Evolutionary conservation across 805 yeast genomes (phyloP), one percentile per base, ranked within the genome.

Genomic region (Candida schatavii): DNA sequence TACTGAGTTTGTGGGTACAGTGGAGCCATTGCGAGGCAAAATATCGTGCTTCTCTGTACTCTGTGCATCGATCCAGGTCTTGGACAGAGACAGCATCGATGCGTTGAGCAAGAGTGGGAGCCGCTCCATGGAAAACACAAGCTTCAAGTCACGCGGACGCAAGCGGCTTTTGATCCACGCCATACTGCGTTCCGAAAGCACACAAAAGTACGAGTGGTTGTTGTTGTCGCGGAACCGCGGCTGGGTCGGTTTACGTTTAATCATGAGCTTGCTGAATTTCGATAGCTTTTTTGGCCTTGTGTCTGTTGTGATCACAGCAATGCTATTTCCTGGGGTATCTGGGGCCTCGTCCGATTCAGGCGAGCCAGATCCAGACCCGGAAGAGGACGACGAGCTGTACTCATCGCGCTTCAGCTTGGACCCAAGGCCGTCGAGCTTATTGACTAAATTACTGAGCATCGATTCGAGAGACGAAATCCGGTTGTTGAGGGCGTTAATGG

Each of bases 131-230:
- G 40, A 27, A 13, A 32, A 28, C 6, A 28, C 27, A 11, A 37
- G 19, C 11, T 27, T 20, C 34, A 37, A 5, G 19, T 37, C 40
- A n/a, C 20, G 32, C 4, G 22, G 26, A 6, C 39, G 28, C n/a
- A 64, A 41, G 30, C 51, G 51, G 5, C 43, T 44, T 23, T 49
- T 49, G 39, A 68, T 52, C 64, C 66, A 66, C 21, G 40, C 43
- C 39, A 65, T 35, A 17, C 63, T 57, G 35, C 55, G 54, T 23
- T 54, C 58, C 3, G 70, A 62, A 26, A 68, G 53, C 4, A 64
- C 49, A 25, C 59, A 52, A 47, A 54, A 49, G 20, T 62, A 46
- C 13, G 68, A 61, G 39, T 62, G 69, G 25, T 18, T 9, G 11
- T 22, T 35, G 19, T 11, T 27, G 5, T 7, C 35, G 5, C 21